Evolutionary conservation across 148 eudicot genomes (phyloP), one percentile per base, ranked within the genome.

Genomic region (Heliosperma pusillum): DNA sequence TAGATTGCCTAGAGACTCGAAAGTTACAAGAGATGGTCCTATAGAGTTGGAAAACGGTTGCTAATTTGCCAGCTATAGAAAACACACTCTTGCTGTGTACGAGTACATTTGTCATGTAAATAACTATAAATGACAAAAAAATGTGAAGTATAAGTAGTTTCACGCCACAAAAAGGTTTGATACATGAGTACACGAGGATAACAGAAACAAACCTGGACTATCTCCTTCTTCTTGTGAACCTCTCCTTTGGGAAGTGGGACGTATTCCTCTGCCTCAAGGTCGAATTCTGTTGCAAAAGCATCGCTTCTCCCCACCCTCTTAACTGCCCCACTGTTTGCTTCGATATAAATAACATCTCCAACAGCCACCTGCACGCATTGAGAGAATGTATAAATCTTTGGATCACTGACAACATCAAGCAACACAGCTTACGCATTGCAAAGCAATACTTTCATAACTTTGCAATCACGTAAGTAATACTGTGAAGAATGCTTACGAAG

Each of bases 171-270:
- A 12, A 33, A 19, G 45, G 12, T 19, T 30, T 26, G 53, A 30
- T 45, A 47, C 15, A 59, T 12, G 21, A 63, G 52, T 30, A 56
- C 12, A 77, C 20, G 24, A 71, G 42, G 64, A 62, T 7, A 33
- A 20, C 17, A 74, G 62, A 77, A 20, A 60, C 85, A 80, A 57
- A 96, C 99, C 95, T 96, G 99, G 62, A 96, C 99, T 66, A 96
- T 93, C 84, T 96, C 97, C 87, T 96, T 92, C 85, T 90, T 92
- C 78, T 96, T 96, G 82, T 92, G 97, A 84, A 96, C 99, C 85
- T 96, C 99, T 82, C 99, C 97, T 81, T 96, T 96, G 29, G 99
- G 99, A 77, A 96, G 97, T 22, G 99, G 97, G 61, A 96, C 99
- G 83, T 96, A 96, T 76, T 96, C 99, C 85, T 92, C 97, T 52